These are phyloP conservation scores for Colletotrichum horii DNA, from an alignment of 2,329 filamentous ascomycete genomes.

Conservation along the genomic window DNA sequence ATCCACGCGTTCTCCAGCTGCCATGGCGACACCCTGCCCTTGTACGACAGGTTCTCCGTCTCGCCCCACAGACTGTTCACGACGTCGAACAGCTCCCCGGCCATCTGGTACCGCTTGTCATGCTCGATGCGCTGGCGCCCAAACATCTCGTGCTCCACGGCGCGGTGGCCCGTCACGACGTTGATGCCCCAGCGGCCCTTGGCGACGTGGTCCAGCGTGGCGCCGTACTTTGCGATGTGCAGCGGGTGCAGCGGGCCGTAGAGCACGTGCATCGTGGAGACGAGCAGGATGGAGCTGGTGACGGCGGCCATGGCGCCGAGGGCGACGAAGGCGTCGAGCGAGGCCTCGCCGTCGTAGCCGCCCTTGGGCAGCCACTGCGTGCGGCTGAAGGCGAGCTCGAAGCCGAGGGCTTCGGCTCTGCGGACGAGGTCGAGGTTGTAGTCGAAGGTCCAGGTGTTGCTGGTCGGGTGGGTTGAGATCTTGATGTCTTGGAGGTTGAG, in stretches of 20 bases:
- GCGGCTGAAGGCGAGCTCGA: background rate
- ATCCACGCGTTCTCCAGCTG: background rate
- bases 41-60: slow-evolving; percentile 71
- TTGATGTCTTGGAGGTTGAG: slow-evolving; percentile 4
- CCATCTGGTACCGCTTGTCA: background rate
- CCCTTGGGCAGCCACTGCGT: background rate
- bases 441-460: background rate
- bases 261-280: slow-evolving; percentile 4
- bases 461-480: background rate
- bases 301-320: background rate
- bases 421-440: background rate
- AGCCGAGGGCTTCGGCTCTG: background rate
- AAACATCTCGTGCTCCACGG: background rate
- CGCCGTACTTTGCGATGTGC: slow-evolving; percentile 1
- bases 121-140: background rate
- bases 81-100: slow-evolving; percentile 66
- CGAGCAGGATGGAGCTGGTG: background rate
- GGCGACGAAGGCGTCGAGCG: background rate
- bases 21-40: background rate
- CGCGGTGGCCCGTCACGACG: background rate
- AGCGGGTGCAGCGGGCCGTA: background rate
- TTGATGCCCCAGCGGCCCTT: background rate
- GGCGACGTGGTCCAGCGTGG: background rate
- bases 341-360: background rate
- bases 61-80: slow-evolving; percentile 82